Evolutionary conservation across 371 early-diverging fungal genomes (phyloP).

Genomic region (Mortierella sp.): DNA sequence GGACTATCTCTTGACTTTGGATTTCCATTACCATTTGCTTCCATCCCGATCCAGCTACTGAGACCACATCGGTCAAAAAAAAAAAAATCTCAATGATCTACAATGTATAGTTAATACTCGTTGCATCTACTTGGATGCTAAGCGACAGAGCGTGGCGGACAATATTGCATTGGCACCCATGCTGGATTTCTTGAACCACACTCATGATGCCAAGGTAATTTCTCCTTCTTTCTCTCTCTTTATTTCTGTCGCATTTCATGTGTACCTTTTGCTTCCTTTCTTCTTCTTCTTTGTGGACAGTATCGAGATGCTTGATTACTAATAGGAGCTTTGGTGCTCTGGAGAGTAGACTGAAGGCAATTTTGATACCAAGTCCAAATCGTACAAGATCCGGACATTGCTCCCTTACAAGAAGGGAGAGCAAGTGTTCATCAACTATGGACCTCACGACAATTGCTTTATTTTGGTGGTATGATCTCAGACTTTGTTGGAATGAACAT

Average conservation of each 20-base stretch:
- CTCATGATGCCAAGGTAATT: slow-evolving; percentile 61
- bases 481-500: no score
- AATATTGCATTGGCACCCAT: slow-evolving; percentile 70
- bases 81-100: neutral
- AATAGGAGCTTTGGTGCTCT: neutral
- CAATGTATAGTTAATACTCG: slow-evolving; percentile 64
- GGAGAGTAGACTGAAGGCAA: slow-evolving; percentile 60
- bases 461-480: slow-evolving; percentile 54
- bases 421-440: slow-evolving; percentile 70
- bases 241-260: no score
- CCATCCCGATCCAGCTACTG: no score
- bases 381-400: slow-evolving; percentile 66
- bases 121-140: slow-evolving; percentile 65
- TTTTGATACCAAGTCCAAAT: slow-evolving; percentile 59
- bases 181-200: slow-evolving; percentile 72
- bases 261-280: neutral
- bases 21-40: neutral
- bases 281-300: neutral
- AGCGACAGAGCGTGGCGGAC: slow-evolving; percentile 55
- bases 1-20: neutral
- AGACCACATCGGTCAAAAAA: neutral
- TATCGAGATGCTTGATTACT: no score
- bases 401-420: slow-evolving; percentile 65
- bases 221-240: no score
- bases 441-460: slow-evolving; percentile 67